Conservation (phyloP, 2,329 filamentous ascomycete genomes). For the Colletotrichum orchidophilum region DNA sequence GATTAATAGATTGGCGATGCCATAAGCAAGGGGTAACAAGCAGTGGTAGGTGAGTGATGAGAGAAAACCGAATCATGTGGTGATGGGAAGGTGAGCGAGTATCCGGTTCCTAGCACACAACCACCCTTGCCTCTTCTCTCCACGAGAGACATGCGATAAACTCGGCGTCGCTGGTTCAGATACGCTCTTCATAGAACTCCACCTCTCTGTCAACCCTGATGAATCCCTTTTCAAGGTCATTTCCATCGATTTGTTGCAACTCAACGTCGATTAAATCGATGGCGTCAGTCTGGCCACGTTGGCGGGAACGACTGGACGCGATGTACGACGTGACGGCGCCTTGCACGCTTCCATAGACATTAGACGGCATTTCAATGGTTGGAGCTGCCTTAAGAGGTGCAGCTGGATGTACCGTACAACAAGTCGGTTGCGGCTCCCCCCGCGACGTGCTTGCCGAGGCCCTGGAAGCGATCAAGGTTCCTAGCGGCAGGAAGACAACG, state of each 20-base stretch:
- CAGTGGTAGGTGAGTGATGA: background rate
- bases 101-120: background rate
- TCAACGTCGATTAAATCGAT: conserved; percentile 44
- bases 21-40: background rate
- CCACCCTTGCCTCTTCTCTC: background rate
- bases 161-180: conserved; percentile 21
- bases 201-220: conserved; percentile 44
- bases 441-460: conserved; percentile 42
- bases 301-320: conserved; percentile 34
- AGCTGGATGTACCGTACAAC: conserved; percentile 31
- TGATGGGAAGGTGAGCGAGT: background rate
- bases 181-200: conserved; percentile 43
- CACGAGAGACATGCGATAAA: background rate
- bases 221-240: conserved; percentile 35
- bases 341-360: conserved; percentile 21
- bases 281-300: conserved; percentile 11
- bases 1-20: background rate
- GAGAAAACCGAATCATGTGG: background rate
- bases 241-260: conserved; percentile 40
- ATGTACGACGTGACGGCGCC: conserved; percentile 40
- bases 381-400: conserved; percentile 28
- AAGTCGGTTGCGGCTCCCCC: conserved; percentile 20
- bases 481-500: conserved; percentile 61
- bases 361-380: conserved; percentile 19
- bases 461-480: conserved; percentile 61